Percentiles rank a stretch among this genome's conserved stretches.
Evolutionary conservation across 208 protist species (phyloP).

Genomic region (Lotmaria passim): DNA sequence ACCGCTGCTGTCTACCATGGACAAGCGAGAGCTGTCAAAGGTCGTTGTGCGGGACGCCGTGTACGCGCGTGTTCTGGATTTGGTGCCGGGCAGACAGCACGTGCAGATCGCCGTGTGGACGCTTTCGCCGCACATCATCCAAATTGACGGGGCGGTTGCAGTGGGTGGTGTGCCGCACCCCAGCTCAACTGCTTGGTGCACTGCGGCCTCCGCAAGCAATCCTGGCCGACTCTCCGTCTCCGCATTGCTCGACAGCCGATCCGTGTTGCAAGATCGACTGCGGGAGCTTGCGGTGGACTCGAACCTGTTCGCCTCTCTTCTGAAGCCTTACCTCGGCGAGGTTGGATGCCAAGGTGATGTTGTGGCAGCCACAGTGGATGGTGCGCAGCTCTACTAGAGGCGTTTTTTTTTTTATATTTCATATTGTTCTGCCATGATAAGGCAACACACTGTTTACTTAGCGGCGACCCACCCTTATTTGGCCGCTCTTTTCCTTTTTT

Average conservation of each 20-base stretch:
- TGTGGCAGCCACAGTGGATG: slow-evolving; percentile 25
- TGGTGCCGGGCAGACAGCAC: slow-evolving; percentile 38
- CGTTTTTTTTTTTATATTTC: neutral
- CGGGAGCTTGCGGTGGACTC: slow-evolving; percentile 35
- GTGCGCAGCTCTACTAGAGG: slow-evolving; percentile 8
- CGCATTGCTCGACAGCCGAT: too few relatives aligned
- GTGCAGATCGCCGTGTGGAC: slow-evolving; percentile 47
- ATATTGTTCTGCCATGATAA: too few relatives aligned
- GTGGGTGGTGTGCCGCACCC: too few relatives aligned
- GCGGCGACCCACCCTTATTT: too few relatives aligned
- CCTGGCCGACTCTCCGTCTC: too few relatives aligned
- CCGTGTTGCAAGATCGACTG: slow-evolving; percentile 25
- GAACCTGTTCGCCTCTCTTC: slow-evolving; percentile 31
- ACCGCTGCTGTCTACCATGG: slow-evolving; percentile 47
- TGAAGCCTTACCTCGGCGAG: slow-evolving; percentile 44
- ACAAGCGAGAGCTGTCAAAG: slow-evolving; percentile 60
- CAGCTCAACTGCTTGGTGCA: too few relatives aligned
- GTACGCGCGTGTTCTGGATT: slow-evolving; percentile 47
- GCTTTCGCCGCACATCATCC: slow-evolving; percentile 31
- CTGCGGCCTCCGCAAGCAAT: too few relatives aligned
- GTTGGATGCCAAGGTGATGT: slow-evolving; percentile 26
- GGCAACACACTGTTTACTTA: too few relatives aligned
- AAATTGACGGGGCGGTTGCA: slow-evolving; percentile 48
- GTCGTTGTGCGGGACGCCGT: slow-evolving; percentile 55
- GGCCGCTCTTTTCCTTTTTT: too few relatives aligned